Evolutionary conservation across 2,329 filamentous ascomycete species (phyloP), one percentile per base, ranked within the genome.

Genomic region (Stagonosporopsis tanaceti): DNA sequence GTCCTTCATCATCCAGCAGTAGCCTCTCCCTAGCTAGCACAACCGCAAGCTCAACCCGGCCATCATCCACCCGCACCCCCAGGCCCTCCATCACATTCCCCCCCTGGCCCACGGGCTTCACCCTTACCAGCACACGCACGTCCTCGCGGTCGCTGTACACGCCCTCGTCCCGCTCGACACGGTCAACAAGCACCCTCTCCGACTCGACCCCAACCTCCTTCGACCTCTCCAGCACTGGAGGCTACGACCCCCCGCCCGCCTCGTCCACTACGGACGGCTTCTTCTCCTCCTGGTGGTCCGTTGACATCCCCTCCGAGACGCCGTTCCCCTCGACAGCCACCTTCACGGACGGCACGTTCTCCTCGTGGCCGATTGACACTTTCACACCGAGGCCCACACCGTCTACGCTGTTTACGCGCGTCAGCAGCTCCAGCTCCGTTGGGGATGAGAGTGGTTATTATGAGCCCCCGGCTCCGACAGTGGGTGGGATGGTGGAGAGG

Each of bases 161-260:
- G 3, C 38, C 37, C 1, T 39, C 34, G 3, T 32, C 45, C 28
- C 15, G 25, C 15, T 11, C n/a, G 4, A 5, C 47, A 14, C 1
- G 24, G 5, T 3, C 20, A 24, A 34, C 30, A 46, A 46, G 6
- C 42, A 46, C 42, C 42, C 53, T 57, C 37, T 56, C 53, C 11
- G 47, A 56, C 41, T 22, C 53, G 6, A 15, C 44, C 22, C 53
- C 47, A 0, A 56, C 53, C 0, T 56, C 53, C 7, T 50, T 56
- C n/a, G 40, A 5, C 17, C 22, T 37, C 2, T 34, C 27, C 2
- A 47, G 22, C n/a, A 48, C 38, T 9, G 25, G 14, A 27, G 30
- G 20, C 24, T 54, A 54, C 38, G 38, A 24, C 4, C n/a, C 30
- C 0, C 39, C 46, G 4, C 25, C 52, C 1, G 14, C 25, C 0